Base-by-base conservation (phyloP, 257 asterid species). In the Solanum gandarillasii region DNA sequence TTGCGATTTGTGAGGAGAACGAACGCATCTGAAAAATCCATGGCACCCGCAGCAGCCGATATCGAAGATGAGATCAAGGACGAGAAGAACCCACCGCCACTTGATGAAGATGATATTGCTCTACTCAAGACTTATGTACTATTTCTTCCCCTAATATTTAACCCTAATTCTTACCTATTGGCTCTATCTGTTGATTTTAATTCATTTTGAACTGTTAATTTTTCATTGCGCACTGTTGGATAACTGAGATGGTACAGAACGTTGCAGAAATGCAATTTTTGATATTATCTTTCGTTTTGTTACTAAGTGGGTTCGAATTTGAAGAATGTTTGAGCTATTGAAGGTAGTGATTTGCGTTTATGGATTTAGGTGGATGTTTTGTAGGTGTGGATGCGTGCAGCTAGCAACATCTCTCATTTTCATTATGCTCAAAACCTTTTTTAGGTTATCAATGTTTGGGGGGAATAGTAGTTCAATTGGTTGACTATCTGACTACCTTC, bases 41-140 rank as follows among this genome's bases (percentile, higher is more conserved):
- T 89, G 91, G 90, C 91, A 70, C 90, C 93, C 6, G 43, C 93
- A 12, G 81, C 92, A 5, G 68, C 92, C 6, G 96, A 95, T 12
- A 89, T 91, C 21, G 98, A 96, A 43, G 97, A 96, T 75, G 97
- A 94, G 91, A 94, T 95, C 94, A 95, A 93, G 93, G 98, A 96
- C 92, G 98, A 96, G 97, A 95, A 96, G 93, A 96, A 95, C 86
- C 98, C 98, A 18, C 92, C 91, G 67, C 98, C 99, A 20, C 96
- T 95, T 36, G 99, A 96, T 82, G 99, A 96, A 84, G 99, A 93
- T 83, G 99, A 96, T 88, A 96, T 96, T 38, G 98, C 99, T n/a
- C 95, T 96, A 58, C 98, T 96, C 87, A 96, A 96, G 86, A 95
- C 99, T 81, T 96, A 95, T 88, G 98, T 94, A 92, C 43, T 84